Base-by-base conservation (phyloP, 2,329 filamentous ascomycete species). In the Verticillium nonalfalfae region DNA sequence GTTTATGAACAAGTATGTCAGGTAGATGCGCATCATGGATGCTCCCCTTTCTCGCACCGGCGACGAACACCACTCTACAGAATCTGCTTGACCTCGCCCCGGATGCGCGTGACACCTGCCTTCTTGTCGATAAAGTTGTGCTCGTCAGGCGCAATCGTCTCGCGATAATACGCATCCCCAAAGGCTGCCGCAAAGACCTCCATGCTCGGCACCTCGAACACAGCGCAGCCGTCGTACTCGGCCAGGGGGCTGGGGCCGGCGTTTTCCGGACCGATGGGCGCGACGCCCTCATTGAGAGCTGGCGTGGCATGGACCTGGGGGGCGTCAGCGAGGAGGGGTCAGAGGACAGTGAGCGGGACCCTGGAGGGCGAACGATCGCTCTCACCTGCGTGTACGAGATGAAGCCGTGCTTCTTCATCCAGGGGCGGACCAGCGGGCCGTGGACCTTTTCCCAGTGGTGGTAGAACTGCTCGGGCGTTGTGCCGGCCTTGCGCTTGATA, bases 1-100 rank as follows among this genome's bases (percentile, higher is more conserved):
- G 65, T 99, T 99, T 75, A 99, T 99, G 95, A 81, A 76, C 75
- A 86, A 86, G 70, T 87, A 86, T 66, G 84, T 87, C 65, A 77
- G 83, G 73, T 86, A 76, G 58, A 59, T n/a, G 40, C 21, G 40
- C 18, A 21, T 26, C 11, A n/a, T 34, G 15, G 31, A 52, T 52
- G 26, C n/a, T 18, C 45, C 13, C 7, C 18, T 13, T 13, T 7
- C 9, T 40, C 13, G 39, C n/a, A 11, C 15, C 18, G 45, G 45
- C 18, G 45, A 21, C 7, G 11, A 31, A 58, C 34, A 58, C 26
- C 6, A 31, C 21, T 26, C 54, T 59, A 59, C 33, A 65, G 15
- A 34, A 70, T 65, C 57, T 67, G 60, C 55, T 68, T 67, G 35
- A 65, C 55, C 33, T 66, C 66, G 3, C 66, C 66, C 34, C 64